Conservation (phyloP, 1,284 basidiomycete species). For the Trichosporon ovoides region DNA sequence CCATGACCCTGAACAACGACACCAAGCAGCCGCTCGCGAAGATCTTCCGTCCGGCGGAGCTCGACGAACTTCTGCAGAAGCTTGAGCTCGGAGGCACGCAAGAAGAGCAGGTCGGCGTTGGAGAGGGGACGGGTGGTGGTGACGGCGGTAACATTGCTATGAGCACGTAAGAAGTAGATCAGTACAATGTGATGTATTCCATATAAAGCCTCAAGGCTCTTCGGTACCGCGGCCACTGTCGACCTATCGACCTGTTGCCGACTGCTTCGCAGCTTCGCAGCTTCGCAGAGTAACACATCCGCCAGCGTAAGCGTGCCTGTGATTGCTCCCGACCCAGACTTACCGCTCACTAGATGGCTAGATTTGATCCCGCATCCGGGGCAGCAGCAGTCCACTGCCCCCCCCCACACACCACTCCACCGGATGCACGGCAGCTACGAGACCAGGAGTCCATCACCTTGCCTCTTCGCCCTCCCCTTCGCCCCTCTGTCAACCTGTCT, state of each 20-base stretch:
- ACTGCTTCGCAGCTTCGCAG: too few relatives aligned
- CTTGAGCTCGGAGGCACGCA: slow-evolving; percentile 83
- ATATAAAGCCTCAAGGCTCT: background rate
- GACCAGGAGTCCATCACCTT: background rate
- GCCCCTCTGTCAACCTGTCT: background rate
- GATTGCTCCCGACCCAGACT: background rate
- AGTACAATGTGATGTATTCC: background rate
- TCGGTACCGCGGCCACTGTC: too few relatives aligned
- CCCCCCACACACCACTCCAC: background rate
- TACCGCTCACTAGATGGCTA: background rate
- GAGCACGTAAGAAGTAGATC: slow-evolving; percentile 32
- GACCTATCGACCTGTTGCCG: too few relatives aligned
- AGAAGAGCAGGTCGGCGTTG: slow-evolving; percentile 51
- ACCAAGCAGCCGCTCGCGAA: slow-evolving; percentile 80
- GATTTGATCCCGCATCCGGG: background rate
- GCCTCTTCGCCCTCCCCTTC: background rate
- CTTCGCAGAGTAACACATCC: too few relatives aligned
- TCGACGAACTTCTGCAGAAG: slow-evolving; percentile 75
- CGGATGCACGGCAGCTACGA: background rate
- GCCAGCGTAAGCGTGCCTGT: background rate
- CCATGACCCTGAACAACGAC: slow-evolving; percentile 72
- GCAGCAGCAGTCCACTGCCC: background rate
- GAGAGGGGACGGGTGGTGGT: slow-evolving; percentile 46
- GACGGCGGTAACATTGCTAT: slow-evolving; percentile 44
- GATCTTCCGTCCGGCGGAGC: slow-evolving; percentile 87